Conservation (phyloP, 768 basidiomycete genomes). For the Albatrellus ellisii region DNA sequence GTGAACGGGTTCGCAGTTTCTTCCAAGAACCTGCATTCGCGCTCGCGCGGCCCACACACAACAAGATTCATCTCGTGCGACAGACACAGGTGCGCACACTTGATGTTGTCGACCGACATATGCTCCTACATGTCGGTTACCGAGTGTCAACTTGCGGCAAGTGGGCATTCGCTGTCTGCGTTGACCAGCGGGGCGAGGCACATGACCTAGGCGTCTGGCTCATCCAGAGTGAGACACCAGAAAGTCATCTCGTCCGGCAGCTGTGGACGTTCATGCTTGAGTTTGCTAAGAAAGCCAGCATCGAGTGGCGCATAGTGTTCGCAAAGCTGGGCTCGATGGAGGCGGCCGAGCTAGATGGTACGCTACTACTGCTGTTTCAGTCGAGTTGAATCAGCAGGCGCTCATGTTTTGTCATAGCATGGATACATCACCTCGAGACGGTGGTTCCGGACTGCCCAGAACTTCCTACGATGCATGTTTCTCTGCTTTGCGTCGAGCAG, state of each 20-base stretch:
- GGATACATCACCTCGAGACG: conserved; percentile 40
- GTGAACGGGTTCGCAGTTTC: conserved; percentile 28
- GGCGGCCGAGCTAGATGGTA: conserved; percentile 52
- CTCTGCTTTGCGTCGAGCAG: conserved; percentile 45
- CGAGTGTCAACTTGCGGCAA: conserved; percentile 48
- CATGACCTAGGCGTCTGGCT: conserved; percentile 59
- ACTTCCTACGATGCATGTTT: conserved; percentile 44
- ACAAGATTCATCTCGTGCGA: conserved; percentile 24
- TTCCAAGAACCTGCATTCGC: conserved; percentile 58
- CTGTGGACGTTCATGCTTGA: conserved; percentile 61
- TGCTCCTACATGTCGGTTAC: conserved; percentile 70
- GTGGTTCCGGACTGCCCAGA: conserved; percentile 25
- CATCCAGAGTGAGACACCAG: conserved; percentile 34
- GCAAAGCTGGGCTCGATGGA: conserved; percentile 53
- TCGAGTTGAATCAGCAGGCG: not conserved
- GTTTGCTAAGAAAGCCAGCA: conserved; percentile 48
- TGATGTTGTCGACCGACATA: conserved; percentile 43
- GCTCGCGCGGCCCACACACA: conserved; percentile 33
- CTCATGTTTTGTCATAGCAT: conserved; percentile 35
- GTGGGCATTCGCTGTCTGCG: conserved; percentile 65
- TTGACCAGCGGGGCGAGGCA: conserved; percentile 70
- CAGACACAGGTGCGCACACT: conserved; percentile 28
- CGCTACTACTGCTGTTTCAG: conserved; percentile 16
- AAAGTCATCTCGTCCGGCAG: conserved; percentile 38
- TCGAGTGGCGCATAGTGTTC: conserved; percentile 75